phyloP scores from a whole-genome alignment of 106 monocot species.

The Allium cepa region DNA sequence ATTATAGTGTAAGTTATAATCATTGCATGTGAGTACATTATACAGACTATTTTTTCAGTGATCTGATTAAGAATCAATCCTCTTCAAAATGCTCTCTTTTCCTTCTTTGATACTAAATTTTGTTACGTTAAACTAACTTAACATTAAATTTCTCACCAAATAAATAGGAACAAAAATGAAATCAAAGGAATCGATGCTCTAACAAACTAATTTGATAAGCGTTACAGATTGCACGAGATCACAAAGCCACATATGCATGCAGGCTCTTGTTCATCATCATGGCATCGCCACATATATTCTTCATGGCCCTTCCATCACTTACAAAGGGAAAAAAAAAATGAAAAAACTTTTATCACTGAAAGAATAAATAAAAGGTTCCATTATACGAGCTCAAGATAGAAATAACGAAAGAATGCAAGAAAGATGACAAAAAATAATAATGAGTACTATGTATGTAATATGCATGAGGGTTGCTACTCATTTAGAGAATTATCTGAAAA shows the following conservation, averaged over 20 bases:
- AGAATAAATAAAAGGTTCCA: not conserved
- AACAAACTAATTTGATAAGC: not conserved
- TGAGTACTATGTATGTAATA: not conserved
- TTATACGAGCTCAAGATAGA: constrained; percentile 2
- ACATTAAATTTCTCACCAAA: not conserved
- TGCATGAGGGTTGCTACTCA: not conserved
- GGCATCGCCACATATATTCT: not conserved
- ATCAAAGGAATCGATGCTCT: constrained; percentile 8
- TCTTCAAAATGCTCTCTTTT: not conserved
- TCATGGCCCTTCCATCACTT: not conserved
- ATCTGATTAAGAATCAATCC: not conserved
- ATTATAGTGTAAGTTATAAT: no score
- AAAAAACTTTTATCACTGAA: not conserved
- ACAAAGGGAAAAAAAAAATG: not conserved
- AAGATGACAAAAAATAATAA: not conserved
- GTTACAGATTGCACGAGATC: not conserved
- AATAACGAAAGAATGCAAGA: not conserved
- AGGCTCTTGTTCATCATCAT: not conserved
- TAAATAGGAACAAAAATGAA: not conserved
- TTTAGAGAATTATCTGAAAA: constrained; percentile 6
- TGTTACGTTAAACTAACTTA: not conserved
- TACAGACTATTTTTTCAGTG: not conserved
- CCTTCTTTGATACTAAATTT: not conserved
- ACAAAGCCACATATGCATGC: not conserved
- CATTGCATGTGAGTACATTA: not conserved